Conservation (phyloP, 2,329 filamentous ascomycete species). For the Blastomyces silverae region DNA sequence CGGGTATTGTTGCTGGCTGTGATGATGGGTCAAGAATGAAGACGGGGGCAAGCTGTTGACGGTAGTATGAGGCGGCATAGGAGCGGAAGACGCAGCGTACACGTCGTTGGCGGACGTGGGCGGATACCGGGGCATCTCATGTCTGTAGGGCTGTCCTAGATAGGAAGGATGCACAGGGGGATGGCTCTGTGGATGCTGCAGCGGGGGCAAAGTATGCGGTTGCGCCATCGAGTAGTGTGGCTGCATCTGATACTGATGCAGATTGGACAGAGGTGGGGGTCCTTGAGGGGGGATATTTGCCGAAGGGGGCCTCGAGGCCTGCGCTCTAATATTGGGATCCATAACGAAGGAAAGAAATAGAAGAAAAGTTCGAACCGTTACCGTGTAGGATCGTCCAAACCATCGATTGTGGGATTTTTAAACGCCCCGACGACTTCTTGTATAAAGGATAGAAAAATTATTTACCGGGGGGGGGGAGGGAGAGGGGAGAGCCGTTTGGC, state of each 20-base stretch:
- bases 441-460: too few species aligned
- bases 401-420: conserved; percentile 18
- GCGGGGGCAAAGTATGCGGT: conserved; percentile 41
- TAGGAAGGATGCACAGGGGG: conserved; percentile 40
- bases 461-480: too few species aligned
- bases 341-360: conserved; percentile 25
- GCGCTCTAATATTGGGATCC: conserved; percentile 41
- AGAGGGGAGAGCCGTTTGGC: background rate
- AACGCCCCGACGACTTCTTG: background rate
- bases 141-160: conserved; percentile 39
- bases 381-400: conserved; percentile 18
- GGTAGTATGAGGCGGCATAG: conserved; percentile 39
- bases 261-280: conserved; percentile 41
- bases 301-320: conserved; percentile 41
- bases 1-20: conserved; percentile 35
- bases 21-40: conserved; percentile 39
- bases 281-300: conserved; percentile 42
- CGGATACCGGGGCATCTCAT: conserved; percentile 40
- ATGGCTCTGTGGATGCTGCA: conserved; percentile 43
- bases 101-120: conserved; percentile 38
- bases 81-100: conserved; percentile 38
- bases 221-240: conserved; percentile 41
- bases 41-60: conserved; percentile 40
- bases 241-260: conserved; percentile 45
- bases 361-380: conserved; percentile 16